phyloP scores from a whole-genome alignment of 768 basidiomycete species.

The Tulasnella sp. region DNA sequence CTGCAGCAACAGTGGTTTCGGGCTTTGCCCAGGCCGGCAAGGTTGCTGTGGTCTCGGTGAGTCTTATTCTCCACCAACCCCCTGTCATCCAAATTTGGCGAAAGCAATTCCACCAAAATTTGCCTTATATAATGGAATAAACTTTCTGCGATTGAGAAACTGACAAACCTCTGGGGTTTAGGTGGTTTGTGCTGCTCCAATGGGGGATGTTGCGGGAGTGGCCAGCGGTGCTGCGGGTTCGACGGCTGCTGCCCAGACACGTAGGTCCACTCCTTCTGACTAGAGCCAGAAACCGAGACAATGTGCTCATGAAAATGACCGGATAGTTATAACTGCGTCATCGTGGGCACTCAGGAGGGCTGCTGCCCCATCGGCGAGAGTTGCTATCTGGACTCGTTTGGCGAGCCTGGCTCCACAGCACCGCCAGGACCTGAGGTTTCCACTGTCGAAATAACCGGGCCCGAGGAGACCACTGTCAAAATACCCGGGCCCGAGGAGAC shows the following conservation, averaged over 20 bases:
- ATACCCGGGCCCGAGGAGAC: too few species aligned
- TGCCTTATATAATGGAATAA: too few species aligned
- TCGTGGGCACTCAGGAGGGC: neutral
- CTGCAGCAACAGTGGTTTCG: neutral
- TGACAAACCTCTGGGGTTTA: neutral
- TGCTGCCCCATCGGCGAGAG: constrained; percentile 15
- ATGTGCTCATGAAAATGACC: neutral
- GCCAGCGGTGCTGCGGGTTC: too few species aligned
- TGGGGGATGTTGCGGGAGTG: too few species aligned
- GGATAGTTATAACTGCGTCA: neutral
- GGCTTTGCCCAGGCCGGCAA: neutral
- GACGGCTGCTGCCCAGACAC: neutral
- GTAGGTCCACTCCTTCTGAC: neutral
- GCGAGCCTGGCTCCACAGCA: too few species aligned
- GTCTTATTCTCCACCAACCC: too few species aligned
- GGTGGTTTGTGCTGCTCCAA: constrained; percentile 2
- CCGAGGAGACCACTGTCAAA: too few species aligned
- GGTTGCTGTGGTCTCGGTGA: constrained; percentile 15
- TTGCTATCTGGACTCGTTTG: too few species aligned
- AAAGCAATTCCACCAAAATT: too few species aligned
- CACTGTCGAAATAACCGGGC: too few species aligned
- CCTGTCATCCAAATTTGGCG: too few species aligned
- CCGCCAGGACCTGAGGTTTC: too few species aligned
- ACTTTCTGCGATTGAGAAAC: neutral
- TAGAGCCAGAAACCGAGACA: neutral